Percentiles rank a stretch among this genome's conserved stretches.
Conservation (phyloP, 352 stramenopile species). For the Globisporangium rhizosaccharum region DNA sequence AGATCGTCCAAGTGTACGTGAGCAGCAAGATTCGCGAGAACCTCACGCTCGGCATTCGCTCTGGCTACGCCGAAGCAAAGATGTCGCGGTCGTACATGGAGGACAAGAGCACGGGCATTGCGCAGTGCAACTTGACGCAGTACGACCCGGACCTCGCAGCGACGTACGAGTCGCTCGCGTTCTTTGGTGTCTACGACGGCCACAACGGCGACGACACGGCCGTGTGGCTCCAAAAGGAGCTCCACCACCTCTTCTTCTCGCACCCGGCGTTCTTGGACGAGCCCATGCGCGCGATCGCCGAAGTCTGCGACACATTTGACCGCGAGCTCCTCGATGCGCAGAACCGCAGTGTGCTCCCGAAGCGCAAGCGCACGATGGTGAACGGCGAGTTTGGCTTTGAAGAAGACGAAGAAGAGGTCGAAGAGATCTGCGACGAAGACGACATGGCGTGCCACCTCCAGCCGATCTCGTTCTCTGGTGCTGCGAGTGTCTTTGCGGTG, state of each 20-base stretch:
- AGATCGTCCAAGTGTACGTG: constrained; percentile 82
- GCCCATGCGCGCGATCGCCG: constrained; percentile 43
- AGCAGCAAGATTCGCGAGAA: constrained; percentile 87
- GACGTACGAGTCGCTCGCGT: constrained; percentile 53
- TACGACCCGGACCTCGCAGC: constrained; percentile 31
- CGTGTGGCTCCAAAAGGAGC: constrained; percentile 62
- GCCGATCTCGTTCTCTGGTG: constrained; percentile 84
- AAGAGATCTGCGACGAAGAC: constrained; percentile 42
- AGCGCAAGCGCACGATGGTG: constrained; percentile 56
- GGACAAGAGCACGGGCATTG: constrained; percentile 61
- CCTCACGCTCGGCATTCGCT: constrained; percentile 57
- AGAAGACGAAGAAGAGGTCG: constrained; percentile 17
- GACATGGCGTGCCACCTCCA: constrained; percentile 50
- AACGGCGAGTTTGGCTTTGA: constrained; percentile 19
- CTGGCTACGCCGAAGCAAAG: constrained; percentile 82
- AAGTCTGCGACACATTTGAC: constrained; percentile 59
- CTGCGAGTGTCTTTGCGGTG: constrained; percentile 59
- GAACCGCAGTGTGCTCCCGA: constrained; percentile 59
- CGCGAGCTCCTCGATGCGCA: constrained; percentile 74
- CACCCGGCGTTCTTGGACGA: constrained; percentile 50
- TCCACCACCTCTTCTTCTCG: constrained; percentile 73
- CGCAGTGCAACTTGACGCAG: constrained; percentile 33
- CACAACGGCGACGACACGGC: constrained; percentile 84
- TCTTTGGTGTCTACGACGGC: constrained; percentile 86
- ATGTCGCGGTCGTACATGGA: constrained; percentile 85